phyloP scores from a whole-genome alignment of 805 yeast species.

The Hanseniaspora guilliermondii region DNA sequence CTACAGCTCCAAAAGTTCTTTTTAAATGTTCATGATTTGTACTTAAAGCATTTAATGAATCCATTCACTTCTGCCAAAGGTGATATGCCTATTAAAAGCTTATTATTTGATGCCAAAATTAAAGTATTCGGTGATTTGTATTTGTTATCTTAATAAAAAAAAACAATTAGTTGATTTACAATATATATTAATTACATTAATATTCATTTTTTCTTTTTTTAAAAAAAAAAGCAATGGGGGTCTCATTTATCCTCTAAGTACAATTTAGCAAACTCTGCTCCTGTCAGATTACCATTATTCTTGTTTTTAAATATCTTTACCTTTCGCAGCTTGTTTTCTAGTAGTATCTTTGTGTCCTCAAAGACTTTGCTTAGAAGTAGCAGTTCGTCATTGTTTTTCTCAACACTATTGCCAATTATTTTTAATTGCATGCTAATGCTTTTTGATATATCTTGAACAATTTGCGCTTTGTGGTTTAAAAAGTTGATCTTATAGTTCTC shows the following conservation, averaged over 20 bases:
- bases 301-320: neutral
- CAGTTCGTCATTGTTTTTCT: neutral
- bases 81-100: neutral
- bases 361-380: neutral
- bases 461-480: neutral
- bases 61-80: conserved; percentile 45
- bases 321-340: neutral
- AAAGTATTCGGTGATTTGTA: conserved; percentile 64
- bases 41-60: conserved; percentile 69
- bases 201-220: no score
- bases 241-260: neutral
- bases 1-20: conserved; percentile 73
- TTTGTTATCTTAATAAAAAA: conserved; percentile 30
- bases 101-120: conserved; percentile 61
- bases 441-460: neutral
- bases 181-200: no score
- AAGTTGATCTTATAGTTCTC: neutral
- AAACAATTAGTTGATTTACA: no score
- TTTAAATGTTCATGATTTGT: conserved; percentile 72
- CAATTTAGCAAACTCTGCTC: neutral
- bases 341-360: neutral
- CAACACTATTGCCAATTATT: neutral
- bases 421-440: neutral
- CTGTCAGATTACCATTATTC: neutral
- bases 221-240: neutral